Percentiles rank a stretch among this genome's conserved stretches.
Evolutionary conservation across 1,139 yeast species (phyloP).

Genomic region (Arxiozyma slooffiae): DNA sequence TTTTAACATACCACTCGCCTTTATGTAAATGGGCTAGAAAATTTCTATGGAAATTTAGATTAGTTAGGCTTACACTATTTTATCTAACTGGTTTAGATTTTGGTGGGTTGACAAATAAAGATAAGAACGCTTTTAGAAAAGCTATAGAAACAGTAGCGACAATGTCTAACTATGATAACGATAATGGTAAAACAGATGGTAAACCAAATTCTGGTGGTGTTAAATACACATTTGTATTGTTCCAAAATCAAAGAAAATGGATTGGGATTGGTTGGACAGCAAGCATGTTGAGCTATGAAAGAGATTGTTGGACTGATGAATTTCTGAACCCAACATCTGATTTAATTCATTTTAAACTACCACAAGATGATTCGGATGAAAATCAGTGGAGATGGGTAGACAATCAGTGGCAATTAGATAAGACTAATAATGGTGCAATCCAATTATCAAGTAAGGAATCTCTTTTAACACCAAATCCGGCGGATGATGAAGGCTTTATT

Average conservation of each 20-base stretch:
- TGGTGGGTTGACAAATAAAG: constrained; percentile 38
- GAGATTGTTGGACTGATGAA: constrained; percentile 96
- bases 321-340: constrained; percentile 77
- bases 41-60: constrained; percentile 71
- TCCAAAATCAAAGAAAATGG: constrained; percentile 96
- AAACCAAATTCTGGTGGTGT: constrained; percentile 13
- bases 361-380: constrained; percentile 47
- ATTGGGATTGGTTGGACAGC: constrained; percentile 97
- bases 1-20: constrained; percentile 75
- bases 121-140: constrained; percentile 2
- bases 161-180: background rate
- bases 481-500: constrained; percentile 73
- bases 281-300: constrained; percentile 78
- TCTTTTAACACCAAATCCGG: constrained; percentile 69
- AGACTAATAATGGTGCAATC: constrained; percentile 79
- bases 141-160: constrained; percentile 13
- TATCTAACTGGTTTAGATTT: constrained; percentile 84
- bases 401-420: constrained; percentile 79
- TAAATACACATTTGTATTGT: constrained; percentile 81
- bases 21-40: constrained; percentile 71
- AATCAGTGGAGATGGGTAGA: constrained; percentile 87
- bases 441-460: constrained; percentile 57
- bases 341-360: constrained; percentile 68
- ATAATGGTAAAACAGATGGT: background rate
- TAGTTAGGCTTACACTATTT: constrained; percentile 61